phyloP scores from a whole-genome alignment of 345 rosid species.

The Eucalyptus pauciflora region DNA sequence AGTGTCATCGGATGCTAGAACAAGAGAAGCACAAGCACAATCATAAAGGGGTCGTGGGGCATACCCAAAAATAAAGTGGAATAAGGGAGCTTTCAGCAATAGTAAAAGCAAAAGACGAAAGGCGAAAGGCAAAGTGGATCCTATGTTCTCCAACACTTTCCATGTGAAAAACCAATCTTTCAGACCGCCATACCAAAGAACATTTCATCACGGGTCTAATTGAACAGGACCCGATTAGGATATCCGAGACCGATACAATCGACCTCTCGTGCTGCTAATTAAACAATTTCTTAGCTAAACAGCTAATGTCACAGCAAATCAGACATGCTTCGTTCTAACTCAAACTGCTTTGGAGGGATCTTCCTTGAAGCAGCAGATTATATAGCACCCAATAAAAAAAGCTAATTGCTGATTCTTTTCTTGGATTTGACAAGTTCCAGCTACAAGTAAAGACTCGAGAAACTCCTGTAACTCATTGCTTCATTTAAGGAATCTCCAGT shows the following conservation, averaged over 20 bases:
- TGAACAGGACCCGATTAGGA: background rate
- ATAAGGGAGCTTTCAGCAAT: conserved; percentile 23
- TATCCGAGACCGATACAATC: background rate
- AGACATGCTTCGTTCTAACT: background rate
- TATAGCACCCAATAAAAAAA: background rate
- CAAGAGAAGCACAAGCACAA: conserved; percentile 10
- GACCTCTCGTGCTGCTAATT: background rate
- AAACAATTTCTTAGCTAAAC: background rate
- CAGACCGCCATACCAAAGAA: background rate
- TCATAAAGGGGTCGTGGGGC: conserved; percentile 21
- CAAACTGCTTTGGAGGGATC: background rate
- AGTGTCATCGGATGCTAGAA: conserved; percentile 78
- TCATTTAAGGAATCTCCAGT: background rate
- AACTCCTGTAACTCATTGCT: background rate
- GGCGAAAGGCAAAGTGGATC: conserved; percentile 41
- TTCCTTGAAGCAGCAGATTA: background rate
- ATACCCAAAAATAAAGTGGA: conserved; percentile 16
- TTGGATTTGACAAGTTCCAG: background rate
- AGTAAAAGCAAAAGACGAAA: conserved; percentile 48
- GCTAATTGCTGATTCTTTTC: background rate
- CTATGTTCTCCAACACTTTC: conserved; percentile 29
- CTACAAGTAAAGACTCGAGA: background rate
- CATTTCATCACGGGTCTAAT: background rate
- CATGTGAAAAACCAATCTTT: background rate
- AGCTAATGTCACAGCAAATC: background rate